phyloP scores from a whole-genome alignment of 2,329 filamentous ascomycete species.

The Zymoseptoria pseudotritici region DNA sequence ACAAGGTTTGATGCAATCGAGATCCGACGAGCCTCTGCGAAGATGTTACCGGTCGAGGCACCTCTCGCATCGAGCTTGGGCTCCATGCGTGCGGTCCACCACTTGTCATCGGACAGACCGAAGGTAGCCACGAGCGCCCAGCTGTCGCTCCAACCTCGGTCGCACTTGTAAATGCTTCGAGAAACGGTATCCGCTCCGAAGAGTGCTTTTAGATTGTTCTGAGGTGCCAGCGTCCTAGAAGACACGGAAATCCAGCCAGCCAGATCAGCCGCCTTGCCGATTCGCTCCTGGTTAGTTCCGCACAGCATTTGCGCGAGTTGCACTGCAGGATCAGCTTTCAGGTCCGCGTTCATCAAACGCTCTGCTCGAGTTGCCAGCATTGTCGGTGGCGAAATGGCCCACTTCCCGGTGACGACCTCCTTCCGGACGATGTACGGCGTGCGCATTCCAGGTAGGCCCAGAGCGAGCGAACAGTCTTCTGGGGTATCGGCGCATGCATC shows the following conservation, averaged over 20 bases:
- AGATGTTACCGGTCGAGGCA: constrained; percentile 2
- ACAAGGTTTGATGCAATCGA: neutral
- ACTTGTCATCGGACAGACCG: constrained; percentile 65
- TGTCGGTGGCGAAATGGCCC: constrained; percentile 57
- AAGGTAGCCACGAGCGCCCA: constrained; percentile 69
- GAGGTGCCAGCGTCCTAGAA: constrained; percentile 15
- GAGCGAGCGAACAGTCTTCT: constrained; percentile 57
- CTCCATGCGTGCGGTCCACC: constrained; percentile 66
- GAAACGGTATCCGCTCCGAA: constrained; percentile 59
- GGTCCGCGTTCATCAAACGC: constrained; percentile 56
- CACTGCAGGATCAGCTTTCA: constrained; percentile 22
- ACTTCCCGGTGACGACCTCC: constrained; percentile 70
- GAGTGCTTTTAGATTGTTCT: constrained; percentile 52
- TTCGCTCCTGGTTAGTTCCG: constrained; percentile 46
- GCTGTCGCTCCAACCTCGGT: constrained; percentile 58
- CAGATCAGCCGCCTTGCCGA: constrained; percentile 53
- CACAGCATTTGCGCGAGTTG: constrained; percentile 8
- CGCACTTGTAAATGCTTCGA: constrained; percentile 58
- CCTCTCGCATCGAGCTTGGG: neutral
- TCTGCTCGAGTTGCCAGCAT: constrained; percentile 47
- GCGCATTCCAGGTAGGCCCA: constrained; percentile 61
- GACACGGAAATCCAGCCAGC: constrained; percentile 53
- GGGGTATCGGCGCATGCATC: constrained; percentile 55
- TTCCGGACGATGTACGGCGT: constrained; percentile 54
- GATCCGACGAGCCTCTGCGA: constrained; percentile 16